Conservation (phyloP, 345 rosid genomes). For the Cardiospermum halicacabum region DNA sequence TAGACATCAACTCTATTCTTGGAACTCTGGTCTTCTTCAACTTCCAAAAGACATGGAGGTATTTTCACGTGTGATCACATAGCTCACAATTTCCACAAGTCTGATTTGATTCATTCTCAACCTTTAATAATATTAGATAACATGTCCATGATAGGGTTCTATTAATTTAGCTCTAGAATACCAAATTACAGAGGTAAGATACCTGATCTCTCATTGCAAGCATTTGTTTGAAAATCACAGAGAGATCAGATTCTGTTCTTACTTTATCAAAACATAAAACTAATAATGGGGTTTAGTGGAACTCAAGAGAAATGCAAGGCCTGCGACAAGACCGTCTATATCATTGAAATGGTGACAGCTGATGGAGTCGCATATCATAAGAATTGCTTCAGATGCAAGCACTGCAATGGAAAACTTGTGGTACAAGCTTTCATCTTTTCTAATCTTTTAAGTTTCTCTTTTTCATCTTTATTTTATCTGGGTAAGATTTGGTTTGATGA, state of each 20-base stretch:
- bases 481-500: too few relatives aligned
- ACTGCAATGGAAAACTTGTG: conserved; percentile 77
- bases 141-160: background rate
- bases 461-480: background rate
- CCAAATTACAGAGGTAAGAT: conserved; percentile 5
- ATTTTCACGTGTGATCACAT: background rate
- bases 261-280: background rate
- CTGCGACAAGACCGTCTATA: conserved; percentile 71
- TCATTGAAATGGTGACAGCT: conserved; percentile 62
- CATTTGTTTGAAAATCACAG: background rate
- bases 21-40: background rate
- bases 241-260: conserved; percentile 1
- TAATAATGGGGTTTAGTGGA: conserved; percentile 54
- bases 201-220: background rate
- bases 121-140: background rate
- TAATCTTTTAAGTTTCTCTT: background rate
- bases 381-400: conserved; percentile 85
- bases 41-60: background rate
- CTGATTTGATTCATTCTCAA: conserved; percentile 3
- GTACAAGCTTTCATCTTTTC: conserved; percentile 19
- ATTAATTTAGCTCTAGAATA: conserved; percentile 9
- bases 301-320: conserved; percentile 76
- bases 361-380: conserved; percentile 81
- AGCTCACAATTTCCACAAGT: conserved; percentile 9
- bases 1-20: conserved; percentile 4